Evolutionary conservation across 148 eudicot species (phyloP).

Genomic region (Mesembryanthemum crystallinum): DNA sequence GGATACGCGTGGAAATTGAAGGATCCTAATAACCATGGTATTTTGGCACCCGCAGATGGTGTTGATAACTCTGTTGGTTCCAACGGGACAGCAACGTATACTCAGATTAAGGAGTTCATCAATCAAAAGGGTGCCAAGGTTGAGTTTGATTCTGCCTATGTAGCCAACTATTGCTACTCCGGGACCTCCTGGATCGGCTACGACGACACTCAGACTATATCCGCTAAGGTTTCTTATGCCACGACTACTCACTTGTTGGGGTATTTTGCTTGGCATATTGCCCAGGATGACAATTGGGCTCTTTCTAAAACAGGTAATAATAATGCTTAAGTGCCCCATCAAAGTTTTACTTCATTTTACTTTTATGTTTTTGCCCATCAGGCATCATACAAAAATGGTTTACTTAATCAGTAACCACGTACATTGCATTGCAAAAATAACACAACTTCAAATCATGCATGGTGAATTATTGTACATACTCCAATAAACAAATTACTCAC

Average conservation of each 20-base stretch:
- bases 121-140: constrained; percentile 19
- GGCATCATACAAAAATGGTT: too few species aligned
- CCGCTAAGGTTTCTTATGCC: constrained; percentile 46
- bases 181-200: constrained; percentile 64
- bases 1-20: constrained; percentile 46
- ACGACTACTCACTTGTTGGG: constrained; percentile 44
- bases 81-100: constrained; percentile 27
- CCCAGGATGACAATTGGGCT: constrained; percentile 42
- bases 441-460: too few species aligned
- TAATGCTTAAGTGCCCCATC: neutral
- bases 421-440: too few species aligned
- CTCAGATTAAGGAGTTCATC: constrained; percentile 30
- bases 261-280: constrained; percentile 57
- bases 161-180: constrained; percentile 45
- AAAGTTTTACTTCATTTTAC: too few species aligned
- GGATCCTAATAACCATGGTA: constrained; percentile 38
- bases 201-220: constrained; percentile 42
- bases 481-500: too few species aligned
- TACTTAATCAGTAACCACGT: too few species aligned
- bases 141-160: constrained; percentile 35
- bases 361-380: too few species aligned
- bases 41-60: constrained; percentile 36
- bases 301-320: constrained; percentile 50
- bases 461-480: too few species aligned
- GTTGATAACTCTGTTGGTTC: constrained; percentile 12